Evolutionary conservation across 768 basidiomycete genomes (phyloP).

Genomic region (Russula brevipes): DNA sequence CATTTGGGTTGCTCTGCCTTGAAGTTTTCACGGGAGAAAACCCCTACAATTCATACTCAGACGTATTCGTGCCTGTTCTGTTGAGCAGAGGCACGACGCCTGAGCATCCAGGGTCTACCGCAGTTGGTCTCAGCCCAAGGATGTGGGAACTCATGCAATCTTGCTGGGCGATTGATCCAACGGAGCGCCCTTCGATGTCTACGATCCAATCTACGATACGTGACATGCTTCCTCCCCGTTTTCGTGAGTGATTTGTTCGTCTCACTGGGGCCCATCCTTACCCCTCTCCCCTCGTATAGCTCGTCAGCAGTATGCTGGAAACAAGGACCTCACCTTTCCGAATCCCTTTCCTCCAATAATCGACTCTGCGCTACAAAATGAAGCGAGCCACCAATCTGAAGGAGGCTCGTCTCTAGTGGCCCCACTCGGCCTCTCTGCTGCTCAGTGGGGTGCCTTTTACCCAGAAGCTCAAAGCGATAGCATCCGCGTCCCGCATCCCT

Average conservation of each 20-base stretch:
- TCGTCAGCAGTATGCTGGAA: background rate
- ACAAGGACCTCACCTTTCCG: background rate
- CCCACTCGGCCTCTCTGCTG: background rate
- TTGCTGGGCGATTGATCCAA: conserved; percentile 7
- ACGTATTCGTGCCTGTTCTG: conserved; percentile 2
- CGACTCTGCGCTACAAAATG: background rate
- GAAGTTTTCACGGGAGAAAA: conserved; percentile 15
- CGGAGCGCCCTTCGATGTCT: conserved; percentile 11
- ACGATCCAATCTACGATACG: background rate
- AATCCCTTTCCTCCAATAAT: background rate
- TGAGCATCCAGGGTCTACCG: background rate
- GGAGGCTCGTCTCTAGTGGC: background rate
- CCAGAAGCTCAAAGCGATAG: background rate
- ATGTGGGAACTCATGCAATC: conserved; percentile 21
- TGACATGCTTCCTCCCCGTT: background rate
- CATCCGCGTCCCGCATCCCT: no score
- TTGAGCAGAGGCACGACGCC: conserved; percentile 7
- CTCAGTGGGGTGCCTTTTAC: background rate
- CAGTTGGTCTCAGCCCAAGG: conserved; percentile 1
- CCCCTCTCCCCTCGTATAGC: background rate
- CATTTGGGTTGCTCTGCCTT: conserved; percentile 17
- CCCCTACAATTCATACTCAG: conserved; percentile 1
- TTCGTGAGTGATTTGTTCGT: background rate
- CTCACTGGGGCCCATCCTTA: background rate
- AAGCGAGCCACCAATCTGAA: background rate